phyloP scores from a whole-genome alignment of 1,139 yeast species.

The Candida tunisiensis region DNA sequence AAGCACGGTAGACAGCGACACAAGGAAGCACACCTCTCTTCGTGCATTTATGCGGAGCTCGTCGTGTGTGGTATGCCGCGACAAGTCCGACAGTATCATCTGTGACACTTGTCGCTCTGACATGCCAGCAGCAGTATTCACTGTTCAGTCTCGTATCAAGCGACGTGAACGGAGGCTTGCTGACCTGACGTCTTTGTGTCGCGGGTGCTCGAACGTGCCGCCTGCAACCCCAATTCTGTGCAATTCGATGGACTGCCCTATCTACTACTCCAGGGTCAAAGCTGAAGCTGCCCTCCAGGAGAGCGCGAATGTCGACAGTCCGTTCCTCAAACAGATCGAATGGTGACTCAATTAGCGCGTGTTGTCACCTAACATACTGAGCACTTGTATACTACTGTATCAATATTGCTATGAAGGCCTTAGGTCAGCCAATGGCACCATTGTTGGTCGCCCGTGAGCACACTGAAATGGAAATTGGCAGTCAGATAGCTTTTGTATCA shows the following conservation, averaged over 20 bases:
- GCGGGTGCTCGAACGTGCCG: conserved; percentile 14
- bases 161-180: conserved; percentile 7
- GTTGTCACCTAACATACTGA: no score
- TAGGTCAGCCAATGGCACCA: no score
- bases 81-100: conserved; percentile 2
- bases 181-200: conserved; percentile 17
- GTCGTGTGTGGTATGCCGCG: not conserved
- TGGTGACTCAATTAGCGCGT: no score
- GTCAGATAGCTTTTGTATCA: no score
- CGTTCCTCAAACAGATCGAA: no score
- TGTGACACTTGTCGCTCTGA: conserved; percentile 8
- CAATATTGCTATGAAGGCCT: no score
- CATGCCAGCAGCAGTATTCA: conserved; percentile 6
- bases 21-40: not conserved
- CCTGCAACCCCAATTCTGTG: conserved; percentile 15
- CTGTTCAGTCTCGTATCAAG: conserved; percentile 7
- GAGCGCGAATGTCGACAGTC: no score
- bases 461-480: no score
- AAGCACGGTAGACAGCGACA: conserved; percentile 1
- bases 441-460: no score
- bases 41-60: conserved; percentile 1
- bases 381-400: no score
- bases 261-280: conserved; percentile 23
- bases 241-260: conserved; percentile 27
- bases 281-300: no score